Conservation (phyloP, 2,329 filamentous ascomycete genomes). For the Penicillium sp. region DNA sequence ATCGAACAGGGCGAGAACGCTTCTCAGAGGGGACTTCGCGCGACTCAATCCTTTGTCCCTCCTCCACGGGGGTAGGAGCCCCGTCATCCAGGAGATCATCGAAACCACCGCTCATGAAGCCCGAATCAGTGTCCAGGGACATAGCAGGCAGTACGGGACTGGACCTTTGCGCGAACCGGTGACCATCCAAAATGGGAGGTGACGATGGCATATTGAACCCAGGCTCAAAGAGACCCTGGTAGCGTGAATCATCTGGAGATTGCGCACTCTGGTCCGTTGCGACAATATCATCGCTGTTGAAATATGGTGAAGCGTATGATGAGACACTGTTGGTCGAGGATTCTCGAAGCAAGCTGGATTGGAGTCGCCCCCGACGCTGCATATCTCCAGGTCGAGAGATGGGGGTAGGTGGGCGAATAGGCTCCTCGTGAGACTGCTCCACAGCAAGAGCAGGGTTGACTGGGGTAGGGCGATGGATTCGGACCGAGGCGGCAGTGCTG, state of each 20-base stretch:
- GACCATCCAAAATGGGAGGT: conserved; percentile 70
- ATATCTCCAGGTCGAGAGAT: conserved; percentile 36
- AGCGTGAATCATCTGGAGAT: conserved; percentile 51
- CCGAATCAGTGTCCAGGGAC: conserved; percentile 63
- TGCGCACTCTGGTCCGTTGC: conserved; percentile 47
- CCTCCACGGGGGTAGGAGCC: conserved; percentile 28
- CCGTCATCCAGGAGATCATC: conserved; percentile 69
- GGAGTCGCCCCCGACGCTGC: conserved; percentile 31
- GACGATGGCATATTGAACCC: conserved; percentile 85
- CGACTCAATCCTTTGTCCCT: conserved; percentile 17
- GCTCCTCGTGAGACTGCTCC: conserved; percentile 41
- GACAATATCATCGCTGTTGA: conserved; percentile 33
- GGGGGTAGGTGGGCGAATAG: conserved; percentile 48
- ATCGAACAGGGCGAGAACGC: conserved; percentile 21
- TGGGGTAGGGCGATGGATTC: conserved; percentile 72
- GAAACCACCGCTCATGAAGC: conserved; percentile 77
- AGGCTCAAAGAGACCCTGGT: conserved; percentile 58
- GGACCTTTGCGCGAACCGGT: conserved; percentile 63
- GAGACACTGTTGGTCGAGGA: conserved; percentile 53
- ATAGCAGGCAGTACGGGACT: conserved; percentile 72
- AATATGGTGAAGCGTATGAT: conserved; percentile 44
- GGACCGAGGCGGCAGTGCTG: conserved; percentile 83
- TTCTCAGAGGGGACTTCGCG: conserved; percentile 21
- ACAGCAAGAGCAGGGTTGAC: conserved; percentile 38
- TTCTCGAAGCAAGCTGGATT: conserved; percentile 59